Evolutionary conservation across 1,284 basidiomycete genomes (phyloP).

Genomic region (Rhodotorula mucilaginosa): DNA sequence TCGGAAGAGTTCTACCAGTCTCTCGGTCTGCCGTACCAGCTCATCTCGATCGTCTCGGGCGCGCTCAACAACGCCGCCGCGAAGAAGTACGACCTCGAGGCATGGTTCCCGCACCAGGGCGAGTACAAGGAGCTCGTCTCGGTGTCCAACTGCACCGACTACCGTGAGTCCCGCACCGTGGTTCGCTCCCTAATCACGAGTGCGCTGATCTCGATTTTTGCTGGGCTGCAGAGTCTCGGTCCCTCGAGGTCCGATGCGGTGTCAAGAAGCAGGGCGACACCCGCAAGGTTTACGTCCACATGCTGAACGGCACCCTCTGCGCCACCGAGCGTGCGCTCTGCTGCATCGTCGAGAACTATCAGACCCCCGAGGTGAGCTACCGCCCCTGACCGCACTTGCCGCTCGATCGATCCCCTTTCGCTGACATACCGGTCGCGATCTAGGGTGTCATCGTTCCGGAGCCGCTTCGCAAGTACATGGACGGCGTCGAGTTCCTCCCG

Average conservation of each 20-base stretch:
- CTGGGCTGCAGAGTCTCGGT: slow-evolving; percentile 69
- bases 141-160: slow-evolving; percentile 54
- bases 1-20: slow-evolving; percentile 95
- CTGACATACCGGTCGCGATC: not conserved
- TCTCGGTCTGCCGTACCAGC: slow-evolving; percentile 82
- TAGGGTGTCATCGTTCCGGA: slow-evolving; percentile 87
- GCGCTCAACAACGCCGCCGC: slow-evolving; percentile 94
- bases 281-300: slow-evolving; percentile 89
- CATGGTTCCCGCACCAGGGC: slow-evolving; percentile 98
- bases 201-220: not conserved
- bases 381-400: not conserved
- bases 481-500: slow-evolving; percentile 88
- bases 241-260: slow-evolving; percentile 84
- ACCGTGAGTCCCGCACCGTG: slow-evolving; percentile 43
- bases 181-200: not conserved
- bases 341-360: slow-evolving; percentile 98
- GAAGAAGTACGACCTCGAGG: slow-evolving; percentile 96
- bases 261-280: slow-evolving; percentile 81
- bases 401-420: not conserved
- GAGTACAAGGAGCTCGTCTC: slow-evolving; percentile 79
- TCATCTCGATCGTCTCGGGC: slow-evolving; percentile 94
- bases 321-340: slow-evolving; percentile 95
- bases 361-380: slow-evolving; percentile 74
- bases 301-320: slow-evolving; percentile 96
- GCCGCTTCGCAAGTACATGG: slow-evolving; percentile 88